phyloP scores from a whole-genome alignment of 495 filamentous ascomycete species.

The Penicillium herquei region DNA sequence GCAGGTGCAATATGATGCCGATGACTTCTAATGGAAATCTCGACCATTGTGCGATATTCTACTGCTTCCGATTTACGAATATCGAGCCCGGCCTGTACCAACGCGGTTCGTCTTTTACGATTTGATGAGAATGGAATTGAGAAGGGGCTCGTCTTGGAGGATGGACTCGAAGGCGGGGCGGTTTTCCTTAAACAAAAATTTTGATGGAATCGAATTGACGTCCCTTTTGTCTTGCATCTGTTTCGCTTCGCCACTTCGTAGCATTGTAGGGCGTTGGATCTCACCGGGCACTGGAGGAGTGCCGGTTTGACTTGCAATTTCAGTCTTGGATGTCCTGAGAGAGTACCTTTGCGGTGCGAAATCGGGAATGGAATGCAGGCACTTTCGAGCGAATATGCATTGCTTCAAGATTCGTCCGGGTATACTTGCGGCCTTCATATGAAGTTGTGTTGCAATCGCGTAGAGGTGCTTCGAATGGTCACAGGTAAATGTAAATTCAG shows the following conservation, averaged over 20 bases:
- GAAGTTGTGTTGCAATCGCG: too few relatives aligned
- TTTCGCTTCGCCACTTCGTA: conserved; percentile 1
- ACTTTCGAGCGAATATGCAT: too few relatives aligned
- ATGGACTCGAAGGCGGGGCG: conserved; percentile 13
- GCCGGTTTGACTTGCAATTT: background rate
- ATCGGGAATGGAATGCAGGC: too few relatives aligned
- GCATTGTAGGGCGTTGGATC: background rate
- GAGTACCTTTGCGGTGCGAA: too few relatives aligned
- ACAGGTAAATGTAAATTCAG: too few relatives aligned
- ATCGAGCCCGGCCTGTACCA: background rate
- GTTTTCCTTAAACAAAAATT: conserved; percentile 29
- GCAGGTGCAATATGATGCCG: conserved; percentile 3
- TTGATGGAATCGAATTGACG: conserved; percentile 33
- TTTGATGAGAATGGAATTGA: conserved; percentile 3
- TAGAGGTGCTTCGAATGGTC: too few relatives aligned
- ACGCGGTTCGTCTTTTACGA: background rate
- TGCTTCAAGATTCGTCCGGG: too few relatives aligned
- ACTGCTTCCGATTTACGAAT: conserved; percentile 4
- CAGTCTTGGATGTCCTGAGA: background rate
- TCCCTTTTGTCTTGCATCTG: conserved; percentile 21
- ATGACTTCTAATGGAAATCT: background rate
- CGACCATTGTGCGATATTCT: background rate
- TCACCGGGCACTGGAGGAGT: background rate
- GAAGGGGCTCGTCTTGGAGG: background rate
- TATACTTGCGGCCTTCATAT: too few relatives aligned